phyloP scores from a whole-genome alignment of 805 yeast genomes.

The Candida sanyiensis region DNA sequence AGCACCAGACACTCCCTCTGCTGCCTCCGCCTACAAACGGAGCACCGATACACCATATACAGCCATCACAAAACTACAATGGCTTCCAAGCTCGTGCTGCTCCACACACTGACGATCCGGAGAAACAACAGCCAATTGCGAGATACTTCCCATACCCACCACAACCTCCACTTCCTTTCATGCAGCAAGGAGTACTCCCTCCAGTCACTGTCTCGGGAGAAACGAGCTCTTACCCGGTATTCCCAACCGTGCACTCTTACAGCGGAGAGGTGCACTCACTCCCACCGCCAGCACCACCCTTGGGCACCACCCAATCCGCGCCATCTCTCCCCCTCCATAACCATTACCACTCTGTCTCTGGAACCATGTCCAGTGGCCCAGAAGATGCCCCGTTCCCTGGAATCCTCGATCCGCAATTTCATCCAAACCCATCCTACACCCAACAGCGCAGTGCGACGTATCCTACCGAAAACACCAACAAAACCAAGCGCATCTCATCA shows the following conservation, averaged over 20 bases:
- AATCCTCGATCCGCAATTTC: conserved; percentile 15
- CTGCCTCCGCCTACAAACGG: background rate
- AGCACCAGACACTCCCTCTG: background rate
- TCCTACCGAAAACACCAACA: conserved; percentile 12
- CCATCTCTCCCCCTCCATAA: conserved; percentile 5
- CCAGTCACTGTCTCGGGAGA: too few relatives aligned
- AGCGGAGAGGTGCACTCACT: background rate
- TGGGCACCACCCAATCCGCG: conserved; percentile 5
- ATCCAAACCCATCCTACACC: conserved; percentile 4
- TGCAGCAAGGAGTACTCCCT: background rate
- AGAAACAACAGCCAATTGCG: too few relatives aligned
- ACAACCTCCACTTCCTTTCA: background rate
- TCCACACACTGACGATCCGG: too few relatives aligned
- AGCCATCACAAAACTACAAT: too few relatives aligned
- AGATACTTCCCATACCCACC: too few relatives aligned
- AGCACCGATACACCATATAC: too few relatives aligned
- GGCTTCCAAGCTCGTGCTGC: too few relatives aligned
- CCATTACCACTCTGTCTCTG: background rate
- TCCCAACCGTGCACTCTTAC: background rate
- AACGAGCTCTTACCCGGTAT: background rate
- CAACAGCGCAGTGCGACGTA: conserved; percentile 19
- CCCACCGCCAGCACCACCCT: conserved; percentile 6
- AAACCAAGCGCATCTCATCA: conserved; percentile 9
- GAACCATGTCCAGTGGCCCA: background rate
- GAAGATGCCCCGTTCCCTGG: conserved; percentile 25